Base-by-base conservation (phyloP, 2,329 filamentous ascomycete genomes). In the Alternaria ventricosa region DNA sequence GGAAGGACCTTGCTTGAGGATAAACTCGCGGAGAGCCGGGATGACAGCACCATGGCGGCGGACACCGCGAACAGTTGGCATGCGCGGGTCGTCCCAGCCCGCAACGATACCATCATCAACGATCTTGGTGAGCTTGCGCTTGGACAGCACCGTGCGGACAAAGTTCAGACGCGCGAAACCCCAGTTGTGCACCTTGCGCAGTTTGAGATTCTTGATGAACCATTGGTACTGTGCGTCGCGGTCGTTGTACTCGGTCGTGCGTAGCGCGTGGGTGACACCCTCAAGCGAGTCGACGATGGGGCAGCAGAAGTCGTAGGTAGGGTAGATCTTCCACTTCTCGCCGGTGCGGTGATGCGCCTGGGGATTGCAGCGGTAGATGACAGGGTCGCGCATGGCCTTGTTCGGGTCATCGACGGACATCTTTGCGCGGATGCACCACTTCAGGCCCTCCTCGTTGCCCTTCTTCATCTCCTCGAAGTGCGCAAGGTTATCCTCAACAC, bases 381-480 rank as follows among this genome's bases (percentile, higher is more conserved):
- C 94, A 12, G 96, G 96, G 80, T 99, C 96, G 69, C 96, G 88
- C 88, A 98, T 90, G 57, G 96, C 93, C 82, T 97, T 97, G 85
- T 99, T 98, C 69, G 92, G 92, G 82, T 96, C 92, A 80, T 97
- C 92, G 71, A 92, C 88, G 1, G 93, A 95, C 72, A 98, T 92
- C 86, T 96, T 97, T 62, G 96, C 96, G 64, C 96, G 92, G 70
- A 99, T 96, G 82, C 93, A 97, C 89, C 95, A 94, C 76, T 87
- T 89, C 53, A 89, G 82, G 63, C 96, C 96, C 79, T 94, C 90
- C 53, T 91, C 87, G 3, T 89, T 91, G 47, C 91, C 94, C 60
- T 87, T 87, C 85, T 94, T 97, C 96, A 99, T 99, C 85, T 96
- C 92, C 75, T 94, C 91, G 71, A 97, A 96, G 71, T 91, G 92